A percentile compares a stretch with the other conserved stretches of the same genome.
These are phyloP conservation scores for Sorghum bicolor DNA, from an alignment of 176 grass and related monocot species.

Conservation along the genomic window Sorghum_bicolor_NCBIv3 NC_012870.2:75105501-75106000, in stretches of 20 bases:
- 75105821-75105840: neutral
- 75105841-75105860: neutral
- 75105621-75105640: neutral
- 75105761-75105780: neutral
- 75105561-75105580: conserved; percentile 81
- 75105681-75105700: neutral
- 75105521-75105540: conserved; percentile 74
- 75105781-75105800: conserved; percentile 6
- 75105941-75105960: conserved; percentile 74
- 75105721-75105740: neutral
- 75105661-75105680: neutral
- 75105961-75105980: conserved; percentile 92
- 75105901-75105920: neutral
- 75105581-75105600: conserved; percentile 98
- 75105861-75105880: neutral
- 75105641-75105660: neutral
- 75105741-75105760: neutral
- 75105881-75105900: neutral
- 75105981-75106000: conserved; percentile 98
- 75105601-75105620: conserved; percentile 68
- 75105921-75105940: neutral
- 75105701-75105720: neutral
- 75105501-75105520: conserved; percentile 19
- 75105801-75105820: neutral
- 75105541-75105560: conserved; percentile 84